Percentiles rank a stretch among this genome's conserved stretches.
These are phyloP conservation scores for Annulohypoxylon truncatum DNA, from an alignment of 2,329 filamentous ascomycete species.

Conservation along the genomic window DNA sequence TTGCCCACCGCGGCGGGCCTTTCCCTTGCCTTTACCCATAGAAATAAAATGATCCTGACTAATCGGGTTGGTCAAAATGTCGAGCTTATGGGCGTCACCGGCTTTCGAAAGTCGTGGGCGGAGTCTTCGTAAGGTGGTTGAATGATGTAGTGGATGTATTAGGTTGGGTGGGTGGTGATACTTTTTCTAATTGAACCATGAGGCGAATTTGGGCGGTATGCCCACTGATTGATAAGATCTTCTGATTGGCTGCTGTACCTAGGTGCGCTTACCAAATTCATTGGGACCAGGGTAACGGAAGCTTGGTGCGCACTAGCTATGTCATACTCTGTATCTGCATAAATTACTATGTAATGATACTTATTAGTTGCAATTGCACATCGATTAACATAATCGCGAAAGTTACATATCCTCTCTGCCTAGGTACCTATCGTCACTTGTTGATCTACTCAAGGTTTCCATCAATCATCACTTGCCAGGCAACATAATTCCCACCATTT, in stretches of 20 bases:
- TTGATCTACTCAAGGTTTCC: slow-evolving; percentile 17
- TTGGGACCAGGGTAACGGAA: not conserved
- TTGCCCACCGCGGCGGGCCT: slow-evolving; percentile 54
- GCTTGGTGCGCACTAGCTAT: not conserved
- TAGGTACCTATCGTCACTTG: slow-evolving; percentile 25
- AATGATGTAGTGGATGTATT: slow-evolving; percentile 3
- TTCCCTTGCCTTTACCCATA: slow-evolving; percentile 62
- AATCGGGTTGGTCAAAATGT: slow-evolving; percentile 58
- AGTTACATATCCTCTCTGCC: not conserved
- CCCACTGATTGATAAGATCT: not conserved
- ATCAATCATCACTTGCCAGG: slow-evolving; percentile 21
- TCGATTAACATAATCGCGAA: not conserved
- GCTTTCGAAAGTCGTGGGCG: not conserved
- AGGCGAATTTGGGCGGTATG: slow-evolving; percentile 33
- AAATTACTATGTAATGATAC: not conserved
- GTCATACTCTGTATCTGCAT: slow-evolving; percentile 5
- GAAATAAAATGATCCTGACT: slow-evolving; percentile 66
- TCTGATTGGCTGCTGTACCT: slow-evolving; percentile 18
- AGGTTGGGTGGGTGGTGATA: slow-evolving; percentile 24
- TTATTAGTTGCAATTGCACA: not conserved
- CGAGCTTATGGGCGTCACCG: slow-evolving; percentile 33
- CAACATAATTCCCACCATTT: slow-evolving; percentile 16
- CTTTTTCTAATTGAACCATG: slow-evolving; percentile 19
- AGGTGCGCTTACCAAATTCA: slow-evolving; percentile 5
- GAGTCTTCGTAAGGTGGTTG: slow-evolving; percentile 1